Evolutionary conservation across 192 early-diverging fungal genomes (phyloP).

Genomic region (Spinellus fusiger): DNA sequence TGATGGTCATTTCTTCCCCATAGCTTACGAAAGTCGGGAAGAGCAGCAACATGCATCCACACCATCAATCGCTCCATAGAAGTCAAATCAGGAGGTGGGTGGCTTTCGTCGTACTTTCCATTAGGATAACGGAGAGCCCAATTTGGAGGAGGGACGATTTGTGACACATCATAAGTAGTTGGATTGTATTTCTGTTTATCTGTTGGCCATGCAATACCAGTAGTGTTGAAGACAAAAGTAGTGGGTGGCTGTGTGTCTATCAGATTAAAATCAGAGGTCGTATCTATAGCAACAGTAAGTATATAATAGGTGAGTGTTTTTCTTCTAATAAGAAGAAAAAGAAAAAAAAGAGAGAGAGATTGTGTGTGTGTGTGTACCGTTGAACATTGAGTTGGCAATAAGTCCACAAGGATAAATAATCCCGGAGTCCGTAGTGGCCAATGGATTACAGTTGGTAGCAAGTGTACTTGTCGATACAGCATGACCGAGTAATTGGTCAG

Average conservation of each 20-base stretch:
- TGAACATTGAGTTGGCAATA: slow-evolving; percentile 88
- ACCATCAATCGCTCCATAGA: slow-evolving; percentile 80
- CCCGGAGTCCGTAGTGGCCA: slow-evolving; percentile 13
- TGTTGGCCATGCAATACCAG: slow-evolving; percentile 80
- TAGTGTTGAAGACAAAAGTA: slow-evolving; percentile 50
- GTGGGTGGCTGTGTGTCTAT: background rate
- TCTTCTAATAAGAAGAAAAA: background rate
- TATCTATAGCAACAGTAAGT: slow-evolving; percentile 12
- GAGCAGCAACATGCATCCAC: slow-evolving; percentile 93
- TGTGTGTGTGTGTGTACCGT: slow-evolving; percentile 41
- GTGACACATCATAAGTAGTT: slow-evolving; percentile 38
- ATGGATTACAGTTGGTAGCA: slow-evolving; percentile 29
- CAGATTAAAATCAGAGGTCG: slow-evolving; percentile 13
- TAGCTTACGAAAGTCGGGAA: slow-evolving; percentile 93
- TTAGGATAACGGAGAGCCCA: slow-evolving; percentile 66
- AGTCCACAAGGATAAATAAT: slow-evolving; percentile 86
- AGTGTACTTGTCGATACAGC: slow-evolving; percentile 26
- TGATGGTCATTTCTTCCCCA: slow-evolving; percentile 69
- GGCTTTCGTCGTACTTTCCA: slow-evolving; percentile 34
- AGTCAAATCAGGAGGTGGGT: slow-evolving; percentile 58
- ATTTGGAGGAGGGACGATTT: slow-evolving; percentile 78
- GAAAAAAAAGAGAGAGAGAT: background rate
- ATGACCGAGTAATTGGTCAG: slow-evolving; percentile 67
- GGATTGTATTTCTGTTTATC: slow-evolving; percentile 72
- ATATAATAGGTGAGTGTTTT: background rate